Evolutionary conservation across 345 rosid species (phyloP).

Genomic region (Sonneratia alba): DNA sequence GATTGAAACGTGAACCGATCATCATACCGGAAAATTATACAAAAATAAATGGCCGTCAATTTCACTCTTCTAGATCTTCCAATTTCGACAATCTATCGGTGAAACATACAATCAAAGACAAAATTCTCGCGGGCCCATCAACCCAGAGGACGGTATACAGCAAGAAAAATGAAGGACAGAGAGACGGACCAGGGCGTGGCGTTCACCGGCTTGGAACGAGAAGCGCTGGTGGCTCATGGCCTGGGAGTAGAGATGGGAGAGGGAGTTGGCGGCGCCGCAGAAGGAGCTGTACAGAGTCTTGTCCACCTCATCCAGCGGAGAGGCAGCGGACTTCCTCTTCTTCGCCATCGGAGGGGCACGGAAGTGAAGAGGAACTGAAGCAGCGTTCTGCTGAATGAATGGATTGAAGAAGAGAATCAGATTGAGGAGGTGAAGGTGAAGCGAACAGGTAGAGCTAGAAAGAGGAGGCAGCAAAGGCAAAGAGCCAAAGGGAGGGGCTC

Average conservation of each 20-base stretch:
- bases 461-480: too few relatives aligned
- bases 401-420: background rate
- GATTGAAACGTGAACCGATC: background rate
- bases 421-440: too few relatives aligned
- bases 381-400: background rate
- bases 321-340: constrained; percentile 79
- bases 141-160: background rate
- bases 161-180: background rate
- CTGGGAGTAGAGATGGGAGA: constrained; percentile 83
- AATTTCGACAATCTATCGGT: background rate
- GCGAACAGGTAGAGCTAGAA: too few relatives aligned
- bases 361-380: background rate
- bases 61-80: background rate
- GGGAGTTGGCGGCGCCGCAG: constrained; percentile 88
- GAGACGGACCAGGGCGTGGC: constrained; percentile 44
- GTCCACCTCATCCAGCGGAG: constrained; percentile 86
- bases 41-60: background rate
- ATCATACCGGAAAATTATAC: background rate
- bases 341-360: constrained; percentile 43
- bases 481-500: too few relatives aligned
- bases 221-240: constrained; percentile 69
- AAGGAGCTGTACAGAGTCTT: constrained; percentile 78
- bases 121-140: background rate
- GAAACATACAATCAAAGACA: background rate
- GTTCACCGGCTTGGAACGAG: constrained; percentile 78